phyloP scores from a whole-genome alignment of 495 filamentous ascomycete species.

The Penicillium canariense region DNA sequence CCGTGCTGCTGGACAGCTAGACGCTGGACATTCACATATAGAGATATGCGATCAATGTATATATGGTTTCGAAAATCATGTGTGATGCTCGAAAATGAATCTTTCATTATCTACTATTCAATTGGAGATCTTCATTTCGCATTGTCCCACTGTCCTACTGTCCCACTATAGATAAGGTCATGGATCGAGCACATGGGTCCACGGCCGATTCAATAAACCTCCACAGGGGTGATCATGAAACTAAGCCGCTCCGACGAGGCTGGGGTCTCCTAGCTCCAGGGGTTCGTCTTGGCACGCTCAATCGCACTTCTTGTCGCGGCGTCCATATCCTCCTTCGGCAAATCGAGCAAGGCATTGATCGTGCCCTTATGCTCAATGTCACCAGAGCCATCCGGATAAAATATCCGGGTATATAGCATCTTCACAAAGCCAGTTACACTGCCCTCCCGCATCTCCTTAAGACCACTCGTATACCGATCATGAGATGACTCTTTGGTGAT shows the following conservation, averaged over 20 bases:
- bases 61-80: neutral
- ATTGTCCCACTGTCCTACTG: neutral
- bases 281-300: constrained; percentile 4
- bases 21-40: constrained; percentile 1
- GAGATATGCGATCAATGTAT: neutral
- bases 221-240: neutral
- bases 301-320: constrained; percentile 39
- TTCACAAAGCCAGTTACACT: constrained; percentile 27
- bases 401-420: constrained; percentile 51
- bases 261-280: neutral
- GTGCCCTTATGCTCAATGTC: constrained; percentile 37
- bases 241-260: neutral
- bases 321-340: constrained; percentile 61
- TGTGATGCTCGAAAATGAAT: too few relatives aligned
- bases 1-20: constrained; percentile 46
- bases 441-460: constrained; percentile 40
- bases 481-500: constrained; percentile 40
- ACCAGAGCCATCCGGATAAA: constrained; percentile 47
- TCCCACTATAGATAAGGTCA: neutral
- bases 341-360: constrained; percentile 50
- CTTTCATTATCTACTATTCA: too few relatives aligned
- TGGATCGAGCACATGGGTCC: too few relatives aligned
- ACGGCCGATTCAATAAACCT: too few relatives aligned
- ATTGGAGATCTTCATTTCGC: too few relatives aligned
- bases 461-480: constrained; percentile 44